phyloP scores from a whole-genome alignment of 2,329 filamentous ascomycete species.

The Fusarium brevicatenulatum region DNA sequence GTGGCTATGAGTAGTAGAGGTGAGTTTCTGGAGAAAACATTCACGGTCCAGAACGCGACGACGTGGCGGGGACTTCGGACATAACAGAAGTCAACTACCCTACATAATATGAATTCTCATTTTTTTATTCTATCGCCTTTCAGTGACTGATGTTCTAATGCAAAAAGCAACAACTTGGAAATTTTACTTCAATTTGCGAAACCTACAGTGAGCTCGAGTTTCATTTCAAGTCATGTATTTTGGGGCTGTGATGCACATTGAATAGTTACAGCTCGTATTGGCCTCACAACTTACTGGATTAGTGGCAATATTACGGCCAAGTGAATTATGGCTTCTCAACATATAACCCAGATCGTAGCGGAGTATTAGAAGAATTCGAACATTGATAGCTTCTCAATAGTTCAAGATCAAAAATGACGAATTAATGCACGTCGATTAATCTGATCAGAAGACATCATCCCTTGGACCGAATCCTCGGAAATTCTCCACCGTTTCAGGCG shows the following conservation, averaged over 20 bases:
- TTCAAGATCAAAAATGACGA: accelerated
- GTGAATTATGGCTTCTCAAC: too few species aligned
- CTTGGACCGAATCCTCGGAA: neutral
- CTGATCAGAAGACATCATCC: neutral
- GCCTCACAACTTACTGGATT: too few species aligned
- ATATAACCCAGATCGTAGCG: too few species aligned
- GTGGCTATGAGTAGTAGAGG: neutral
- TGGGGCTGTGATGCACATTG: too few species aligned
- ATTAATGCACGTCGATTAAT: neutral
- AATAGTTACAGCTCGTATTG: too few species aligned
- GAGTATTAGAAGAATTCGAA: neutral
- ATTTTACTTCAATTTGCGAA: too few species aligned
- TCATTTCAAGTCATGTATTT: accelerated
- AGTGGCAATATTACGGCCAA: too few species aligned
- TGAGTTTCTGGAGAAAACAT: neutral
- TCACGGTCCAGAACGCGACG: neutral
- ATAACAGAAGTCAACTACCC: neutral
- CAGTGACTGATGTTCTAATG: neutral
- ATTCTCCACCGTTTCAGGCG: neutral
- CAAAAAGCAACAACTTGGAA: accelerated
- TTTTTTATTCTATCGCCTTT: neutral
- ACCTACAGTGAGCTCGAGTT: too few species aligned
- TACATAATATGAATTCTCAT: neutral
- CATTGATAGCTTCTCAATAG: accelerated
- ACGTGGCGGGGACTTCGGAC: neutral